phyloP scores from a whole-genome alignment of 768 basidiomycete genomes.

The Mycena alexandri region DNA sequence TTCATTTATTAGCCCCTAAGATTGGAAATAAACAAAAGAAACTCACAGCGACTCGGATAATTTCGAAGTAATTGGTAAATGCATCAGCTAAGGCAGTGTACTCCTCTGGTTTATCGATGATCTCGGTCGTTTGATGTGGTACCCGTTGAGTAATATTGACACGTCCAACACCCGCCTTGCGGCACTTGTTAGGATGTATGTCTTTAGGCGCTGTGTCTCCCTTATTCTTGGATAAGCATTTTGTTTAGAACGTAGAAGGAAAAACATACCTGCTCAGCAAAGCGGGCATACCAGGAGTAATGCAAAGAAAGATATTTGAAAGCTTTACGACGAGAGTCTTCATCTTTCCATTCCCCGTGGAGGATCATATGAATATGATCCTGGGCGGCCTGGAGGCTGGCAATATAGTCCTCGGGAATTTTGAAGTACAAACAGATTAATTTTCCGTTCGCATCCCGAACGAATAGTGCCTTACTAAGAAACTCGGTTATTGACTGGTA shows the following conservation, averaged over 20 bases:
- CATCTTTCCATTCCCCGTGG: constrained; percentile 8
- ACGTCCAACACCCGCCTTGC: not conserved
- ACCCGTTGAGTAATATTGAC: not conserved
- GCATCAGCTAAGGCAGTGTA: too few species aligned
- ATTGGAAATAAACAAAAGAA: too few species aligned
- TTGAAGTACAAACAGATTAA: not conserved
- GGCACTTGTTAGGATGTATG: not conserved
- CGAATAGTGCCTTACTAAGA: not conserved
- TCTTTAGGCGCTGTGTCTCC: not conserved
- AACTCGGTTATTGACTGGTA: too few species aligned
- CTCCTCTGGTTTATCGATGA: too few species aligned
- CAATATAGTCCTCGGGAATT: constrained; percentile 2
- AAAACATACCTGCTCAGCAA: constrained; percentile 2
- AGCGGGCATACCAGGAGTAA: constrained; percentile 1
- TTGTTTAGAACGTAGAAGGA: too few species aligned
- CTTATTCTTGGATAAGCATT: too few species aligned
- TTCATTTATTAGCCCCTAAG: too few species aligned
- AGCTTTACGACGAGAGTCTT: not conserved
- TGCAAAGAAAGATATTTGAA: not conserved
- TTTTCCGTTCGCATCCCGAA: constrained; percentile 10
- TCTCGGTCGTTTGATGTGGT: not conserved
- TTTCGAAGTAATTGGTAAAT: too few species aligned
- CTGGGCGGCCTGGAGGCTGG: not conserved
- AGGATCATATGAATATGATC: not conserved
- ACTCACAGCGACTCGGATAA: too few species aligned